Evolutionary conservation across 352 stramenopile genomes (phyloP).

Genomic region (Phytophthora niederhauseri): DNA sequence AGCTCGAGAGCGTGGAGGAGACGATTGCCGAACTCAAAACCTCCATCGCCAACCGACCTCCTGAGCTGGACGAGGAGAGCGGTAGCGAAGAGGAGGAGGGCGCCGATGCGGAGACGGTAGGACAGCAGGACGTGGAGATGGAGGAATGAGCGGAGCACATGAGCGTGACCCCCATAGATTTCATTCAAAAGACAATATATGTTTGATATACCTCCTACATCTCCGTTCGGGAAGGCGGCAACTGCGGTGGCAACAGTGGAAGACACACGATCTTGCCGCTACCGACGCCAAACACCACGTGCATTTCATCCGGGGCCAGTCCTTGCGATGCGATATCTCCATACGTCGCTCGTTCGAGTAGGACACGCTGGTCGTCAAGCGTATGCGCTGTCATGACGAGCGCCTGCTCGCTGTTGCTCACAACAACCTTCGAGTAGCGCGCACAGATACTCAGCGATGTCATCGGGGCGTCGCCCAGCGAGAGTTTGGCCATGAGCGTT

Average conservation of each 20-base stretch:
- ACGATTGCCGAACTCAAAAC: constrained; percentile 59
- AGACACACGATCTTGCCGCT: constrained; percentile 59
- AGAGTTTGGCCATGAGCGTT: constrained; percentile 49
- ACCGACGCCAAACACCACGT: constrained; percentile 73
- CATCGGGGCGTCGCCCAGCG: constrained; percentile 49
- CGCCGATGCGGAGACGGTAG: constrained; percentile 35
- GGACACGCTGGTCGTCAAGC: constrained; percentile 52
- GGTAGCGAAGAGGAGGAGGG: constrained; percentile 46
- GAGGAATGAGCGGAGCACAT: constrained; percentile 59
- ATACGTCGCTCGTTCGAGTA: constrained; percentile 52
- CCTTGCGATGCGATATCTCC: constrained; percentile 65
- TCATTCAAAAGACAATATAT: constrained; percentile 54
- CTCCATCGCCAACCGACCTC: constrained; percentile 62
- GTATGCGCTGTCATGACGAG: constrained; percentile 55
- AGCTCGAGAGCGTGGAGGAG: constrained; percentile 81
- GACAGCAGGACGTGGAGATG: constrained; percentile 83
- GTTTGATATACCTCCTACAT: constrained; percentile 43
- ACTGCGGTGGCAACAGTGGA: constrained; percentile 39
- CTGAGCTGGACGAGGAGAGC: constrained; percentile 62
- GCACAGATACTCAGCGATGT: constrained; percentile 57
- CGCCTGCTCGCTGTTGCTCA: constrained; percentile 61
- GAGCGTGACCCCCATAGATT: constrained; percentile 46
- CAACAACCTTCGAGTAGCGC: constrained; percentile 70
- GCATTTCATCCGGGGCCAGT: constrained; percentile 76
- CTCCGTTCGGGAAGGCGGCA: constrained; percentile 17